Conservation (phyloP, 2,329 filamentous ascomycete genomes). For the Alternaria panax region DNA sequence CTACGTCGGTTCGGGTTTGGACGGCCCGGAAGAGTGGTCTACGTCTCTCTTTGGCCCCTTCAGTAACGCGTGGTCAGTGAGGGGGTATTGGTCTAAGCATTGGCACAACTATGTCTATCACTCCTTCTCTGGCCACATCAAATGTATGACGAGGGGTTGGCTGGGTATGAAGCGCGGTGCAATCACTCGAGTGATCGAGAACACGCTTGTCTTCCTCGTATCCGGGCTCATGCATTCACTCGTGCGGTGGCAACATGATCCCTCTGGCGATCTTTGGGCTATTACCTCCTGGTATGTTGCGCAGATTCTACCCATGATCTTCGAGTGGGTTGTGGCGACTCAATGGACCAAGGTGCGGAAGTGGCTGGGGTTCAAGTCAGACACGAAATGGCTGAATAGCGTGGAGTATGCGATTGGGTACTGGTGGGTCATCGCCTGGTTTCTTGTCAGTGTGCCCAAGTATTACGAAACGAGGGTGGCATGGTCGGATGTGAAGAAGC, state of each 20-base stretch:
- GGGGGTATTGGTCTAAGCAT: conserved; percentile 28
- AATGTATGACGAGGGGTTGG: conserved; percentile 22
- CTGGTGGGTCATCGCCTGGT: conserved; percentile 26
- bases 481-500: conserved; percentile 22
- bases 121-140: conserved; percentile 22
- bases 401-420: conserved; percentile 23
- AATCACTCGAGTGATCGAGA: conserved; percentile 24
- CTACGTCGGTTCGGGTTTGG: conserved; percentile 14
- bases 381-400: neutral
- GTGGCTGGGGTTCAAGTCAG: neutral
- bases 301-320: conserved; percentile 29
- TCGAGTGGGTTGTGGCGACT: conserved; percentile 17
- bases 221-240: conserved; percentile 27
- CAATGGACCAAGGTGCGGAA: conserved; percentile 10
- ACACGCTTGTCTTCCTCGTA: conserved; percentile 24
- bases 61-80: conserved; percentile 14
- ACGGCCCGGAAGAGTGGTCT: conserved; percentile 17
- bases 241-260: conserved; percentile 18
- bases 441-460: conserved; percentile 27
- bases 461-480: conserved; percentile 15
- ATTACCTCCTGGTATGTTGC: conserved; percentile 24
- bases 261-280: conserved; percentile 16
- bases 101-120: conserved; percentile 33
- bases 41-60: conserved; percentile 19
- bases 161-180: conserved; percentile 9